Percentiles rank a stretch among this genome's conserved stretches.
phyloP scores from a whole-genome alignment of 345 rosid genomes.

The Orychophragmus violaceus region DNA sequence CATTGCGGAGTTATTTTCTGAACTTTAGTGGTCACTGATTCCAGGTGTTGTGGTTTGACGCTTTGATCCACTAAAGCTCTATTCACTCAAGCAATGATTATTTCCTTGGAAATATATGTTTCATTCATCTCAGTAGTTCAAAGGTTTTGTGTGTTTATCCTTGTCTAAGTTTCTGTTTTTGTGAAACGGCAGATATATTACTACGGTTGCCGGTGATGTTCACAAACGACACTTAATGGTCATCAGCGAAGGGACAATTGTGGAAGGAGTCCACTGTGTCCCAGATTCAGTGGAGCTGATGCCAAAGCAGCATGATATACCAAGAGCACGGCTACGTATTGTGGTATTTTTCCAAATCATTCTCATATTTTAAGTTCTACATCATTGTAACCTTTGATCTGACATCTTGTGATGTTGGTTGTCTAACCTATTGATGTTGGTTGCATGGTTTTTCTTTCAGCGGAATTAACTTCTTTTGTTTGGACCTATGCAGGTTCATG shows the following conservation, averaged over 20 bases:
- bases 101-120: not conserved
- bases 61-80: not conserved
- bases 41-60: not conserved
- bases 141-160: not conserved
- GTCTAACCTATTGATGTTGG: not conserved
- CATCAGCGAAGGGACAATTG: slow-evolving; percentile 62
- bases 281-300: slow-evolving; percentile 90
- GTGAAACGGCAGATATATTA: slow-evolving; percentile 60
- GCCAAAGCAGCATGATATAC: slow-evolving; percentile 61
- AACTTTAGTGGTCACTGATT: not conserved
- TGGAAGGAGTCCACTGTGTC: slow-evolving; percentile 72
- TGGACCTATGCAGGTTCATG: slow-evolving; percentile 63
- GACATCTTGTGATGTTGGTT: not conserved
- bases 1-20: not conserved
- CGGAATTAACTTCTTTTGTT: not conserved
- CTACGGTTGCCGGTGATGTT: slow-evolving; percentile 63
- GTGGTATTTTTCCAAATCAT: slow-evolving; percentile 49
- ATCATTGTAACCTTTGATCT: not conserved
- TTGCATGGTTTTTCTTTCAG: not conserved
- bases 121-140: not conserved
- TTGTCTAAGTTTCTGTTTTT: not conserved
- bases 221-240: slow-evolving; percentile 58
- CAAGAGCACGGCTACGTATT: slow-evolving; percentile 70
- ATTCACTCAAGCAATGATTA: not conserved
- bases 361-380: not conserved